A percentile compares a stretch with the other conserved stretches of the same genome.
phyloP scores from a whole-genome alignment of 176 grass and related monocot genomes.

The Thinopyrum elongatum region DNA sequence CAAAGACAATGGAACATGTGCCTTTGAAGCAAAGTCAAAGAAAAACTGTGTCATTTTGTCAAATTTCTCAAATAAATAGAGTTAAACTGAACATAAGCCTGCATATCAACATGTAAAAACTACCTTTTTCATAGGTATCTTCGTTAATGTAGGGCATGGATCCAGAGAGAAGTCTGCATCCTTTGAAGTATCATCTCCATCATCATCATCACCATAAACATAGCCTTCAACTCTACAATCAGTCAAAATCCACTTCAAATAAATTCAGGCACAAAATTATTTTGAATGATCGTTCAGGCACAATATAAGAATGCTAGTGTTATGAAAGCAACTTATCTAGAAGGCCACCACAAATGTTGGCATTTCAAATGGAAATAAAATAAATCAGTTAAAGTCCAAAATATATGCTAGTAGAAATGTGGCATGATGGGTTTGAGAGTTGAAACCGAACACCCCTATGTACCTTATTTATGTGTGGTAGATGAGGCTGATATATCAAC shows the following conservation, averaged over 20 bases:
- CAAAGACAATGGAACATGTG: not conserved
- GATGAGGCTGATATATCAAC: not conserved
- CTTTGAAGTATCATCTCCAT: conserved; percentile 12
- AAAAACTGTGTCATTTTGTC: not conserved
- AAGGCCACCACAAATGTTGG: not conserved
- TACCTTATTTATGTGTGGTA: not conserved
- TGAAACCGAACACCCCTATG: not conserved
- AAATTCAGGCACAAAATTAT: not conserved
- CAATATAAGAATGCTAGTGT: not conserved
- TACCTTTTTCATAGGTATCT: conserved; percentile 37
- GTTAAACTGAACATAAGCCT: not conserved
- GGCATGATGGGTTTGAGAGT: not conserved
- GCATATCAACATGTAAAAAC: conserved; percentile 10
- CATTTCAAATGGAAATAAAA: conserved; percentile 5
- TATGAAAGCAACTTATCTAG: too few species aligned
- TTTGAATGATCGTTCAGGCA: not conserved
- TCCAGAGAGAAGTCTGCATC: conserved; percentile 29
- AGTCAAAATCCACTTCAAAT: conserved; percentile 11
- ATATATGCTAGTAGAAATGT: not conserved
- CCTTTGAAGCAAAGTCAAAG: not conserved
- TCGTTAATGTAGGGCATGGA: conserved; percentile 5
- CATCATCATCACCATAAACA: conserved; percentile 34
- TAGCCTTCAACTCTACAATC: conserved; percentile 34
- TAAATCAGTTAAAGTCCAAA: not conserved
- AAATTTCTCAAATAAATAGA: not conserved